phyloP scores from a whole-genome alignment of 169 alveolate genomes.

The Toxoplasma gondii region DNA sequence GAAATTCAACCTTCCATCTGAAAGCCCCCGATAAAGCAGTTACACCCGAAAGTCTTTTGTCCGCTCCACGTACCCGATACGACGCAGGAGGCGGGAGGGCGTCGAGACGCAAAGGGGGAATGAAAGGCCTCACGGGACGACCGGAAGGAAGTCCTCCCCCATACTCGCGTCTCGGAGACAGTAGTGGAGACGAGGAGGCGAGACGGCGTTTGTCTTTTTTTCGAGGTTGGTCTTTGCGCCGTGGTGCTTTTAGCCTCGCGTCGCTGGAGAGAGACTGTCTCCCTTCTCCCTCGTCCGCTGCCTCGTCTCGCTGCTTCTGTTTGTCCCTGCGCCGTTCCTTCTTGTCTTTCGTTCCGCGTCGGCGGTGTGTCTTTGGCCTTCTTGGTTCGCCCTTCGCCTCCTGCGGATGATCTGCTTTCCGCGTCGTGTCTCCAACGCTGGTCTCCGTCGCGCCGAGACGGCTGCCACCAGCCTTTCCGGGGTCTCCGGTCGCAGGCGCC shows the following conservation, averaged over 20 bases:
- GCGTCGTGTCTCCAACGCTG: too few species aligned
- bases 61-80: slow-evolving; percentile 18
- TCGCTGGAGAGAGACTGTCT: not conserved
- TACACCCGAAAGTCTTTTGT: not conserved
- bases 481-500: too few species aligned
- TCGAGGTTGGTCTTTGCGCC: not conserved
- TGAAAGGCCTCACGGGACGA: not conserved
- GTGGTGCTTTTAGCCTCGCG: not conserved
- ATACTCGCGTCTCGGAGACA: not conserved
- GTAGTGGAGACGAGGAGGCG: not conserved
- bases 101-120: slow-evolving; percentile 33
- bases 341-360: not conserved
- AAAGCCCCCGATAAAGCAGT: too few species aligned
- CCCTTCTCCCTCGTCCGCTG: not conserved
- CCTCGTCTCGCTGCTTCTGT: not conserved
- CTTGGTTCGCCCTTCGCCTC: not conserved
- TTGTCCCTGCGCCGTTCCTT: not conserved
- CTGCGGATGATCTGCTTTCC: not conserved
- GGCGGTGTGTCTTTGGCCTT: not conserved
- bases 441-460: too few species aligned
- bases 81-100: slow-evolving; percentile 45
- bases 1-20: too few species aligned
- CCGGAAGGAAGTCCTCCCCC: not conserved
- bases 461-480: too few species aligned
- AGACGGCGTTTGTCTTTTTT: not conserved